Conservation (phyloP, 345 rosid genomes). For the Sonneratia alba region DNA sequence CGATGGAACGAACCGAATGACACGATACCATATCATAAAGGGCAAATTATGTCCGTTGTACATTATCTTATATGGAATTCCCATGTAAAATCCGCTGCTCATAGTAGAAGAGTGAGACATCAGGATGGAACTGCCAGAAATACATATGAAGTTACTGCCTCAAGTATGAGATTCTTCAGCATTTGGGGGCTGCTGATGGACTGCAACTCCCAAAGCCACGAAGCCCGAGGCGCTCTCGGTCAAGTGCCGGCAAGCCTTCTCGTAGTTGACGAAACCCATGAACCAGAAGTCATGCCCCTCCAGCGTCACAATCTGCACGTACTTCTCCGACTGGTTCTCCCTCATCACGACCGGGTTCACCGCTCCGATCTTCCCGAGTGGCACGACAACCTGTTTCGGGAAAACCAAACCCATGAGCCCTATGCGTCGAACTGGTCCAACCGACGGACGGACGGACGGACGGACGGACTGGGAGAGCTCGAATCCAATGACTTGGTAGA, state of each 20-base stretch:
- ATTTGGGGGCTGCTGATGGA: slow-evolving; percentile 4
- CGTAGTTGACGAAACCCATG: slow-evolving; percentile 62
- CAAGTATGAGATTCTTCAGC: neutral
- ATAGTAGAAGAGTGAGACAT: too few relatives aligned
- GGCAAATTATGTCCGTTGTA: too few relatives aligned
- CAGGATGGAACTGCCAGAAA: too few relatives aligned
- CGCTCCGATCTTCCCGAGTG: slow-evolving; percentile 26
- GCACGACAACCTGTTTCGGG: slow-evolving; percentile 30
- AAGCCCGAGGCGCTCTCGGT: slow-evolving; percentile 21
- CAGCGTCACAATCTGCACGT: slow-evolving; percentile 39
- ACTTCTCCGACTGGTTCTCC: slow-evolving; percentile 42
- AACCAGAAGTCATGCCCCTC: slow-evolving; percentile 74
- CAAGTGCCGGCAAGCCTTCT: slow-evolving; percentile 48
- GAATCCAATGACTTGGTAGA: too few relatives aligned
- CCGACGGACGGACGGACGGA: neutral
- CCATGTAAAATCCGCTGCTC: too few relatives aligned
- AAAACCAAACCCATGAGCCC: neutral
- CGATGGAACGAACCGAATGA: too few relatives aligned
- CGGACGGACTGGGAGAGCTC: too few relatives aligned
- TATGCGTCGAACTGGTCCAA: neutral
- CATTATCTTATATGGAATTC: too few relatives aligned
- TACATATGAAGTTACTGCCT: neutral
- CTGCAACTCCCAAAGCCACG: slow-evolving; percentile 23
- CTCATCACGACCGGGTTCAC: slow-evolving; percentile 37
- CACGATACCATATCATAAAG: too few relatives aligned